Percentiles rank a stretch among this genome's conserved stretches.
These are phyloP conservation scores for Candida tammaniensis DNA, from an alignment of 805 yeast genomes.

Conservation along the genomic window DNA sequence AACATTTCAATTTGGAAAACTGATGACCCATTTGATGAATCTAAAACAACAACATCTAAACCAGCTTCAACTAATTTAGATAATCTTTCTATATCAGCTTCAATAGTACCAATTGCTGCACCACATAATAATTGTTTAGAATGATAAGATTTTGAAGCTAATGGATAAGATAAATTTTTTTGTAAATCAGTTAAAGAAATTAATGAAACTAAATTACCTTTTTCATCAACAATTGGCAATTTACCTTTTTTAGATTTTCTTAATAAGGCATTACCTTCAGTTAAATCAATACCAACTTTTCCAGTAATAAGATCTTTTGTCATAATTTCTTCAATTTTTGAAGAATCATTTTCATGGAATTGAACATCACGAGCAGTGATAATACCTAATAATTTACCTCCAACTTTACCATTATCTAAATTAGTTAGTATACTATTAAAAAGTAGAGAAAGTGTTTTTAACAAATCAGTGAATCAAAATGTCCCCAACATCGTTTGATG, in stretches of 20 bases:
- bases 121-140: slow-evolving; percentile 97
- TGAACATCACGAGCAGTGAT: slow-evolving; percentile 96
- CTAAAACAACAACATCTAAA: slow-evolving; percentile 91
- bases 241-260: slow-evolving; percentile 96
- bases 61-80: slow-evolving; percentile 88
- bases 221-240: slow-evolving; percentile 83
- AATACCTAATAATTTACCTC: slow-evolving; percentile 91
- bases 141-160: slow-evolving; percentile 87
- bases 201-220: slow-evolving; percentile 78
- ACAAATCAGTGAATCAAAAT: slow-evolving; percentile 24
- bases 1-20: slow-evolving; percentile 91
- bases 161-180: slow-evolving; percentile 90
- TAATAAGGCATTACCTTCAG: slow-evolving; percentile 86
- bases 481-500: slow-evolving; percentile 98
- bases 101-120: slow-evolving; percentile 96
- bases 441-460: not conserved
- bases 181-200: slow-evolving; percentile 95
- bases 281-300: slow-evolving; percentile 71
- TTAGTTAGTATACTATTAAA: slow-evolving; percentile 25
- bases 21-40: slow-evolving; percentile 98
- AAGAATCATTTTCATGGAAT: slow-evolving; percentile 73
- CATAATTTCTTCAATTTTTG: slow-evolving; percentile 77
- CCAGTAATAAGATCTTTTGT: slow-evolving; percentile 86
- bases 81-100: slow-evolving; percentile 84
- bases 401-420: slow-evolving; percentile 77